A percentile compares a stretch with the other conserved stretches of the same genome.
phyloP scores from a whole-genome alignment of 306 rosid genomes.

The Castanea crenata region DNA sequence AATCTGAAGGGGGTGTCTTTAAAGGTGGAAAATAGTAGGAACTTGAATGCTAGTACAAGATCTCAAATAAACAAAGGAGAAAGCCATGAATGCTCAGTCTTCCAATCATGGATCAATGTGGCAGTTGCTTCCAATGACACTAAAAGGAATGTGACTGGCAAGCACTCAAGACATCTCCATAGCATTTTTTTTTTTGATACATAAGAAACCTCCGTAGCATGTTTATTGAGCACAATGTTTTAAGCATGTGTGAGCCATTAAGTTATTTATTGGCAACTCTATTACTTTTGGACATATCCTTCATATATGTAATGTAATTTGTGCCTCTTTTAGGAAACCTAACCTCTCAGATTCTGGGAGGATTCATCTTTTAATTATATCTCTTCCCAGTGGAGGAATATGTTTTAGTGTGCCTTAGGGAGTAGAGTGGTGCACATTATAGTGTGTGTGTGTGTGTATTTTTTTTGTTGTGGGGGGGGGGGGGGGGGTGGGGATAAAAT shows the following conservation, averaged over 20 bases:
- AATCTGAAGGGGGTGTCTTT: neutral
- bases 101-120: neutral
- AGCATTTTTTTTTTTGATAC: too few species aligned
- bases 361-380: neutral
- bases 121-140: neutral
- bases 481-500: neutral
- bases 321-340: neutral
- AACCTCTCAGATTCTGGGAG: neutral
- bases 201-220: neutral
- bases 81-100: neutral
- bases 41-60: too few species aligned
- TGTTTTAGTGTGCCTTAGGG: neutral
- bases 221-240: neutral
- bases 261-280: neutral
- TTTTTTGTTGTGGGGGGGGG: neutral
- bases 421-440: neutral
- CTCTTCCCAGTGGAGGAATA: neutral
- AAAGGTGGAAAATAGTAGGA: neutral
- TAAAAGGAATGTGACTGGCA: neutral
- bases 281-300: neutral
- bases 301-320: neutral
- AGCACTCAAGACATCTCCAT: neutral
- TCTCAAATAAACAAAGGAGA: neutral
- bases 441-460: fast-evolving
- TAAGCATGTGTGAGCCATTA: neutral